phyloP scores from a whole-genome alignment of 1,284 basidiomycete genomes.

The Cryptococcus sp. region DNA sequence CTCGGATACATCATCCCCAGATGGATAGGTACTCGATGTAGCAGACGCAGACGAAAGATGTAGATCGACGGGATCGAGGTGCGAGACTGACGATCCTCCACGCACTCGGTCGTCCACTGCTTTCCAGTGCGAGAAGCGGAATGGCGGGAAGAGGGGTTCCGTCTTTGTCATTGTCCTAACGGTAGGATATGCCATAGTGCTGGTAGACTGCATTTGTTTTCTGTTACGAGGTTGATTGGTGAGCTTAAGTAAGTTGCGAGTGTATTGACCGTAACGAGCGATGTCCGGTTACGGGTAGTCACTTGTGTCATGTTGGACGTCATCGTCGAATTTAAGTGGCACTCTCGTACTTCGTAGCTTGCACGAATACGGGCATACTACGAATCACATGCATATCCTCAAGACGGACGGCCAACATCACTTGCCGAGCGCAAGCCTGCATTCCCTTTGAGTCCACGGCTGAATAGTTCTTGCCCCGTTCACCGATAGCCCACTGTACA shows the following conservation, averaged over 20 bases:
- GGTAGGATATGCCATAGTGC: not conserved
- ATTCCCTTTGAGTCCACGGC: too few relatives aligned
- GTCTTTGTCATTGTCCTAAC: not conserved
- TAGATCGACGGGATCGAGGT: constrained; percentile 41
- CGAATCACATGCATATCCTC: too few relatives aligned
- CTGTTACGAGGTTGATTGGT: too few relatives aligned
- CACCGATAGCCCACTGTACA: too few relatives aligned
- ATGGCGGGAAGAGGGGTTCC: constrained; percentile 39
- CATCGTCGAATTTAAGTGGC: not conserved
- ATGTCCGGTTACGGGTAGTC: not conserved
- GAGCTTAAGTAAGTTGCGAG: too few relatives aligned
- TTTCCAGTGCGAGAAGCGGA: constrained; percentile 44
- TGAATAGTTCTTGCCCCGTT: too few relatives aligned
- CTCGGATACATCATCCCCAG: not conserved
- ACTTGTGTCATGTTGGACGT: not conserved
- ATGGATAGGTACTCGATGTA: not conserved
- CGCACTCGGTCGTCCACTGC: constrained; percentile 56
- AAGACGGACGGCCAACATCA: too few relatives aligned
- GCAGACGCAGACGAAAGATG: not conserved
- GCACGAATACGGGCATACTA: too few relatives aligned
- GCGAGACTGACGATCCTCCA: constrained; percentile 54
- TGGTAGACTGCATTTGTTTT: not conserved
- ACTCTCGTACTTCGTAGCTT: not conserved
- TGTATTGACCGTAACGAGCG: too few relatives aligned
- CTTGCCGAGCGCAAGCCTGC: too few relatives aligned